These are phyloP conservation scores for Thielaviopsis musarum DNA, from an alignment of 2,329 filamentous ascomycete species.

Conservation along the genomic window DNA sequence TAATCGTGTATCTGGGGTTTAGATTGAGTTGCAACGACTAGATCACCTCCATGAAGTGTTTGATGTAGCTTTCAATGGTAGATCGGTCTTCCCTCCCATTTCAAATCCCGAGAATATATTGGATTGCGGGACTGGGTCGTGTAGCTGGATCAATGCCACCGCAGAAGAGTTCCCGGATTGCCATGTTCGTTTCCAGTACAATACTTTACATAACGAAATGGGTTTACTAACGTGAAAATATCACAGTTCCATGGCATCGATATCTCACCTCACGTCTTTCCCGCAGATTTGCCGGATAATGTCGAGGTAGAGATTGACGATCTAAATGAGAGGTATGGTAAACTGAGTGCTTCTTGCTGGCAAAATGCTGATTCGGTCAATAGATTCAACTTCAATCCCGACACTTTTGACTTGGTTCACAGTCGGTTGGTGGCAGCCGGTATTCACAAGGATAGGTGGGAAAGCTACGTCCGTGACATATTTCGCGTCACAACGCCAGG, in stretches of 20 bases:
- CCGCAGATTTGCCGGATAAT: conserved; percentile 47
- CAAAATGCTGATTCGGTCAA: background rate
- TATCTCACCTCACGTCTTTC: conserved; percentile 21
- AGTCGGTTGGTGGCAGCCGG: conserved; percentile 57
- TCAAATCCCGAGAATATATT: conserved; percentile 1
- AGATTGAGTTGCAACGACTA: background rate
- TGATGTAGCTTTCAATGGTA: background rate
- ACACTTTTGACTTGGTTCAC: conserved; percentile 69
- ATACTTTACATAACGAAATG: no score
- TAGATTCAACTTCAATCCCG: conserved; percentile 50
- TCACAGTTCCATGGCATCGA: conserved; percentile 3
- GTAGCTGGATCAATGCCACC: conserved; percentile 2
- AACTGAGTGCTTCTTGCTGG: background rate
- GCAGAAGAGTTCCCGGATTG: conserved; percentile 1
- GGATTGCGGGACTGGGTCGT: conserved; percentile 9
- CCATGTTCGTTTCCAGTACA: background rate
- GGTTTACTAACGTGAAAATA: background rate
- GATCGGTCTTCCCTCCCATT: background rate
- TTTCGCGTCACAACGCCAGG: conserved; percentile 52
- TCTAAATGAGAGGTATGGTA: conserved; percentile 43
- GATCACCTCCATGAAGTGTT: conserved; percentile 2
- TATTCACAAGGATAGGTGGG: conserved; percentile 58
- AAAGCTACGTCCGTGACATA: conserved; percentile 59
- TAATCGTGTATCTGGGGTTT: background rate
- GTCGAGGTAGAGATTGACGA: conserved; percentile 58